Base-by-base conservation (phyloP, 2,329 filamentous ascomycete species). In the Penicillium nordicum region DNA sequence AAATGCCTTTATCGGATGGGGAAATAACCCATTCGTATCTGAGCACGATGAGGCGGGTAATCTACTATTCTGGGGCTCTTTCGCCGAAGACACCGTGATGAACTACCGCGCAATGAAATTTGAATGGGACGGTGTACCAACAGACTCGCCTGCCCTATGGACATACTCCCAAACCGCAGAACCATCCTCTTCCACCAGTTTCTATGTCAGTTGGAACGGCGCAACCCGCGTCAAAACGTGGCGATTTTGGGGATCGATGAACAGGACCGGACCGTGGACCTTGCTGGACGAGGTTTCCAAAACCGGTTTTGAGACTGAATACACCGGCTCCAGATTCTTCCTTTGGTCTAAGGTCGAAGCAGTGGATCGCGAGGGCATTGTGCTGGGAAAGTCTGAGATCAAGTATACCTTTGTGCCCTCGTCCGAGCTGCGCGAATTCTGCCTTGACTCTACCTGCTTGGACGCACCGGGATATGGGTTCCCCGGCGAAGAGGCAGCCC, bases 91-190 rank as follows among this genome's bases (percentile, higher is more conserved):
- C 7, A 60, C 61, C 5, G 69, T 73, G 45, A 76, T 76, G 75
- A 76, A 74, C 61, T 77, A 76, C 56, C 74, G 75, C 0, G 73
- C 72, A 0, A 67, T 71, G 61, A 77, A 78, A 53, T 76, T 74
- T 60, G 64, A 73, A 38, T 77, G 75, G 75, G 71, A 75, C 3
- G 73, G 71, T 2, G 66, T 69, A 25, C 75, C 75, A 4, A 72
- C 69, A 27, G 74, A 75, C 44, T 70, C 69, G n/a, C 75, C 75
- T 3, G 74, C 74, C 0, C 61, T 78, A 38, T 76, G 73, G 70
- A 65, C 70, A 0, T 77, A 76, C 49, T 69, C 75, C 8, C 65
- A 63, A 25, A 62, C 67, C 2, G 63, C 62, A 8, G 62, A 69
- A 14, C 54, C 62, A 0, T 58, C 63, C 34, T 67, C 70, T 0